Percentiles rank a stretch among this genome's conserved stretches.
Conservation (phyloP, 139 green algal species). For the Tetratostichococcus sp. region DNA sequence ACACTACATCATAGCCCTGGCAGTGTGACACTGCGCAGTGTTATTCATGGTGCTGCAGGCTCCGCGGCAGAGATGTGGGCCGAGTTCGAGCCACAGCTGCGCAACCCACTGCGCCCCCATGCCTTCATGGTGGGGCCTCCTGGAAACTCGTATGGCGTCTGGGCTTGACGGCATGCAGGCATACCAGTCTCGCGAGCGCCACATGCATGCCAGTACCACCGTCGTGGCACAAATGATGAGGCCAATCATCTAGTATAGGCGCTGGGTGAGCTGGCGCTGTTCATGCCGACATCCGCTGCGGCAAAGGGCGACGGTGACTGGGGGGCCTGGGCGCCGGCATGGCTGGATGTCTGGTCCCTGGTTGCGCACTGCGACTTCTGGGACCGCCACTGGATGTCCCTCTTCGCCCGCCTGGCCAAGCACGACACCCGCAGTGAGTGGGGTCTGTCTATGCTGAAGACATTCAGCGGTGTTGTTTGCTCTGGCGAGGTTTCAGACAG, state of each 20-base stretch:
- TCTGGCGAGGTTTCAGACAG: no score
- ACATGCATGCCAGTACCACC: no score
- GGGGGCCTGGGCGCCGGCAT: constrained; percentile 43
- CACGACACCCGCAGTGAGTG: constrained; percentile 63
- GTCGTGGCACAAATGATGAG: no score
- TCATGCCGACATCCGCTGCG: constrained; percentile 57
- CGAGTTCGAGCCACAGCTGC: constrained; percentile 20
- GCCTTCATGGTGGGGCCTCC: not conserved
- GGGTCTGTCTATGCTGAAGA: not conserved
- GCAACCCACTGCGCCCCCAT: constrained; percentile 1
- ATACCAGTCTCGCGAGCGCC: no score
- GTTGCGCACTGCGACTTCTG: constrained; percentile 43
- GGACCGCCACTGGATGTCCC: constrained; percentile 53
- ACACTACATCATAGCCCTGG: no score
- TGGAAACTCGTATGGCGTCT: no score
- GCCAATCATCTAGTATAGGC: no score
- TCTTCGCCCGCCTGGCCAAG: constrained; percentile 62
- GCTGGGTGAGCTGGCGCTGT: constrained; percentile 56
- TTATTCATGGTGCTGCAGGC: not conserved
- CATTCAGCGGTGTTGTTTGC: not conserved
- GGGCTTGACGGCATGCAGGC: no score
- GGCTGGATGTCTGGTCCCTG: constrained; percentile 47
- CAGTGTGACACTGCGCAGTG: no score
- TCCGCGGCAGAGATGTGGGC: constrained; percentile 43
- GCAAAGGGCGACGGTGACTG: constrained; percentile 19